phyloP scores from a whole-genome alignment of 2,329 filamentous ascomycete species.

The Mycosphaerella sp. region DNA sequence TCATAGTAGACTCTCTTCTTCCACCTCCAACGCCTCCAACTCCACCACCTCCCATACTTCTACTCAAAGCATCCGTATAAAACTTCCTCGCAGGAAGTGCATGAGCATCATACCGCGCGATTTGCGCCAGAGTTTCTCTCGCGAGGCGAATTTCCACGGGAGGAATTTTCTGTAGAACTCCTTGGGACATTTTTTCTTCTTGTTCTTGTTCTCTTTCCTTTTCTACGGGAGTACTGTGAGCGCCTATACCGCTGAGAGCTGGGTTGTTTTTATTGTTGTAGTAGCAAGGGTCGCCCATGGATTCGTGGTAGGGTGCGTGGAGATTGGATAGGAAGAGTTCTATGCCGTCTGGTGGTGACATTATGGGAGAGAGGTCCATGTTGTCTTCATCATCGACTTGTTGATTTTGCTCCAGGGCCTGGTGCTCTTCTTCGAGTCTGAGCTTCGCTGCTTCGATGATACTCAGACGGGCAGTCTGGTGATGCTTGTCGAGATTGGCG shows the following conservation, averaged over 20 bases:
- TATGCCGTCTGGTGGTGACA: neutral
- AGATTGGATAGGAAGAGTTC: conserved; percentile 16
- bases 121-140: conserved; percentile 13
- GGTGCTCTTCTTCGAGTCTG: conserved; percentile 1
- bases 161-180: conserved; percentile 12
- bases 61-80: conserved; percentile 19
- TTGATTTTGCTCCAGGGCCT: neutral
- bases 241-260: no score
- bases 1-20: neutral
- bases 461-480: conserved; percentile 13
- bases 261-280: no score
- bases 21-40: neutral
- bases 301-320: conserved; percentile 15
- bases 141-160: conserved; percentile 12
- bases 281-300: conserved; percentile 14
- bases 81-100: conserved; percentile 14
- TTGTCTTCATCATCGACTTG: neutral
- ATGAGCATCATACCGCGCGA: conserved; percentile 21
- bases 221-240: no score
- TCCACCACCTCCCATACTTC: neutral
- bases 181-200: neutral
- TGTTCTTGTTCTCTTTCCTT: no score
- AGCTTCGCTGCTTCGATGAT: conserved; percentile 16
- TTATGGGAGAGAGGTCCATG: neutral
- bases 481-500: conserved; percentile 22